These are phyloP conservation scores for Elaeis guineensis DNA, from an alignment of 176 grass and related monocot species.

Conservation along the genomic window DNA sequence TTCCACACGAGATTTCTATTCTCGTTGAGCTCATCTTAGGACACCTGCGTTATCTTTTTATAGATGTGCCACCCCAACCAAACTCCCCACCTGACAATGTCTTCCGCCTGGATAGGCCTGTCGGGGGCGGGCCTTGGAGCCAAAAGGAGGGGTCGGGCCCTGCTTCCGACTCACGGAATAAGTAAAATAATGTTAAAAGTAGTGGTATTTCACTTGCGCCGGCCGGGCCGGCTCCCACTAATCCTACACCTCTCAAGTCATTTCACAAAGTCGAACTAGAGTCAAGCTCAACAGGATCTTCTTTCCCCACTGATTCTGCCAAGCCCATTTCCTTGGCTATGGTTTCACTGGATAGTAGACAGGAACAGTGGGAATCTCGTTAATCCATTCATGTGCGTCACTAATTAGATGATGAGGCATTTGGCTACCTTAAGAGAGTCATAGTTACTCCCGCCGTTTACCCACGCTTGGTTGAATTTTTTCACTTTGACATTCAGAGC, in stretches of 20 bases:
- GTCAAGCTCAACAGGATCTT: conserved; percentile 16
- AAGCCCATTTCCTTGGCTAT: conserved; percentile 11
- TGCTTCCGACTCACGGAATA: conserved; percentile 28
- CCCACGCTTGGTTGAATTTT: conserved; percentile 47
- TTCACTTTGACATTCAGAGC: conserved; percentile 52
- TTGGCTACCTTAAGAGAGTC: conserved; percentile 48
- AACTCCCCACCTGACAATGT: conserved; percentile 38
- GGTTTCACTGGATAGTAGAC: conserved; percentile 13
- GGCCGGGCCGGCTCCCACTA: background rate
- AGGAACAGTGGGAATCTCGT: conserved; percentile 15
- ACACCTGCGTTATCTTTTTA: conserved; percentile 60
- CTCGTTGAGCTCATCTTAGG: conserved; percentile 63
- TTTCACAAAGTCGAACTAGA: conserved; percentile 16
- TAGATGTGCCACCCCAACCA: conserved; percentile 45
- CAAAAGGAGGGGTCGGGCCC: conserved; percentile 17
- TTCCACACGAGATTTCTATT: conserved; percentile 64
- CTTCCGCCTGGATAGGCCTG: conserved; percentile 6
- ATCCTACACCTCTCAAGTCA: conserved; percentile 16
- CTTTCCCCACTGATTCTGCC: conserved; percentile 9
- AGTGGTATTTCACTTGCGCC: conserved; percentile 45
- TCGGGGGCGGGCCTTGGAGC: background rate
- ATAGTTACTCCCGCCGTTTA: conserved; percentile 45
- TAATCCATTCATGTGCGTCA: too few relatives aligned
- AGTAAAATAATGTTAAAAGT: conserved; percentile 58
- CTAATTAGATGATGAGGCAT: too few relatives aligned